These are phyloP conservation scores for Neurospora crassa DNA, from an alignment of 2,329 filamentous ascomycete genomes.

Conservation along the genomic window DNA sequence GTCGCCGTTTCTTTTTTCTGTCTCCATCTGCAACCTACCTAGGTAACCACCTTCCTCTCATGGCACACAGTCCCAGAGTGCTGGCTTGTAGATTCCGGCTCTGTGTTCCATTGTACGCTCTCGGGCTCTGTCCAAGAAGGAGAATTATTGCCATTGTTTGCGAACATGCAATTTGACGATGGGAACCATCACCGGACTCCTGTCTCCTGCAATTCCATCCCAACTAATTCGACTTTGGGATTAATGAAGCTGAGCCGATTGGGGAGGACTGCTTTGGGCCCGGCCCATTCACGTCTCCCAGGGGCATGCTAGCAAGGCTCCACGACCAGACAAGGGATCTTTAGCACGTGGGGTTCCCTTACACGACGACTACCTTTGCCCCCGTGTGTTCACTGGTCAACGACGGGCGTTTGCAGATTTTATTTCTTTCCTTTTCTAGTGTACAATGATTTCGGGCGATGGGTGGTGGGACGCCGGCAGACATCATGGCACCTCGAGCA, in stretches of 20 bases:
- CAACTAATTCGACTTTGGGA: slow-evolving; percentile 3
- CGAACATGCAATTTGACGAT: slow-evolving; percentile 19
- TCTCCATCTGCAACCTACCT: neutral
- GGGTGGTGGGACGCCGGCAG: neutral
- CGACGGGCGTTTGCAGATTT: neutral
- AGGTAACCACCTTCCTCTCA: neutral
- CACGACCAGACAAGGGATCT: neutral
- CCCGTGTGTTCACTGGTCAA: neutral
- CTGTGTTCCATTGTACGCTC: slow-evolving; percentile 1
- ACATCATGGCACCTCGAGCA: neutral
- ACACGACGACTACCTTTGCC: neutral
- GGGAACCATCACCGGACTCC: slow-evolving; percentile 15
- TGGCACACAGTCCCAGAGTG: neutral
- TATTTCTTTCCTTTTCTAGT: neutral
- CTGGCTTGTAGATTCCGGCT: too few species aligned
- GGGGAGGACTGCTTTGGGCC: slow-evolving; percentile 9
- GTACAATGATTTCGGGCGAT: neutral
- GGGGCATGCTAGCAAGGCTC: slow-evolving; percentile 9
- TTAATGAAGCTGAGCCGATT: slow-evolving; percentile 14
- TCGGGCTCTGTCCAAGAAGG: slow-evolving; percentile 4
- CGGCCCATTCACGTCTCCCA: slow-evolving; percentile 4
- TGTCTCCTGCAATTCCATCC: slow-evolving; percentile 13
- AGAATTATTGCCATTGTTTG: slow-evolving; percentile 12
- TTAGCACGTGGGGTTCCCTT: neutral
- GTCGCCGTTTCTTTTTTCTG: neutral